These are phyloP conservation scores for Colletotrichum navitas DNA, from an alignment of 2,329 filamentous ascomycete species.

Conservation along the genomic window DNA sequence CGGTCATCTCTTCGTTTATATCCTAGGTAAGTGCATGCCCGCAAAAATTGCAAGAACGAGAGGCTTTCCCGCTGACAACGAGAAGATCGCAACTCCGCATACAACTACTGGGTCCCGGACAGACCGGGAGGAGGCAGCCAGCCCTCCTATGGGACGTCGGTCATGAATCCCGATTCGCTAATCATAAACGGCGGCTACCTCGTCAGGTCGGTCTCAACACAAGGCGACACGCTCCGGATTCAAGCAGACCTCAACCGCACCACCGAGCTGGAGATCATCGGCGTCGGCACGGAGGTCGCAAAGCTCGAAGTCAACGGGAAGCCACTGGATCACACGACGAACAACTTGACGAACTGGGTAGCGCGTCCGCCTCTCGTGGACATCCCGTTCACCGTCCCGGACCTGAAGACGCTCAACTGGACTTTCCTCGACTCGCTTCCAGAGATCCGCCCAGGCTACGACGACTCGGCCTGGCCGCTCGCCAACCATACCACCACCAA, in stretches of 20 bases:
- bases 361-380: constrained; percentile 46
- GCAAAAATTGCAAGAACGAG: fast-evolving
- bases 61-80: constrained; percentile 22
- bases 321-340: constrained; percentile 51
- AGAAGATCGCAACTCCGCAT: constrained; percentile 73
- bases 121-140: constrained; percentile 52
- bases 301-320: constrained; percentile 59
- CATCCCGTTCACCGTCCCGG: constrained; percentile 63
- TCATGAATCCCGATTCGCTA: constrained; percentile 58
- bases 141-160: constrained; percentile 51
- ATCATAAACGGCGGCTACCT: constrained; percentile 76
- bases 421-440: constrained; percentile 78
- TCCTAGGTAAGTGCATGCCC: constrained; percentile 59
- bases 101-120: constrained; percentile 77
- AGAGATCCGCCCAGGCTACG: constrained; percentile 73
- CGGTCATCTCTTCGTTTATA: constrained; percentile 64
- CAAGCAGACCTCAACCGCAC: constrained; percentile 81
- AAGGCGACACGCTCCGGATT: constrained; percentile 69
- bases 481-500: constrained; percentile 70
- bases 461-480: constrained; percentile 75
- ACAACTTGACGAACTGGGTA: constrained; percentile 61
- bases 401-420: constrained; percentile 73
- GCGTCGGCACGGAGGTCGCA: constrained; percentile 68
- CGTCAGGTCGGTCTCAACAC: constrained; percentile 69
- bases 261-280: constrained; percentile 75